phyloP scores from a whole-genome alignment of 225 moss, liverwort and hornwort species.

The Sphagnum contortum region DNA sequence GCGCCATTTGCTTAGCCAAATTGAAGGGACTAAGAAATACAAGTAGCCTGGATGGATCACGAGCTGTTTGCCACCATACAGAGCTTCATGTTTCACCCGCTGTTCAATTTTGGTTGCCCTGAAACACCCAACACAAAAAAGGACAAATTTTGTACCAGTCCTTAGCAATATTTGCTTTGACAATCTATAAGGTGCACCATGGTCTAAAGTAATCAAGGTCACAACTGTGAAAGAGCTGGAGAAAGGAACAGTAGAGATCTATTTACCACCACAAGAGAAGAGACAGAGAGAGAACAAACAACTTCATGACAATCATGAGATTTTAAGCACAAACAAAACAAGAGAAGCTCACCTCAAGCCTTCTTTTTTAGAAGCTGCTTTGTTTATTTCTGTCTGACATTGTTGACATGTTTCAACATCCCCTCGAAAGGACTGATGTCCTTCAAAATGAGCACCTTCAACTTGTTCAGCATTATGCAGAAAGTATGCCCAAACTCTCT shows the following conservation, averaged over 20 bases:
- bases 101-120: constrained; percentile 94
- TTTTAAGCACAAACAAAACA: no score
- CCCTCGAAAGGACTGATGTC: constrained; percentile 63
- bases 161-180: background rate
- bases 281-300: no score
- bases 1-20: constrained; percentile 88
- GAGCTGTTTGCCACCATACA: constrained; percentile 65
- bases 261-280: no score
- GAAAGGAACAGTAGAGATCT: no score
- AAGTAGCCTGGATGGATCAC: constrained; percentile 55
- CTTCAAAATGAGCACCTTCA: constrained; percentile 52
- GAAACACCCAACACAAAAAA: constrained; percentile 11
- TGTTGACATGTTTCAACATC: constrained; percentile 59
- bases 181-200: no score
- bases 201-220: no score
- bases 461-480: constrained; percentile 73
- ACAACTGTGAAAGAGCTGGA: no score
- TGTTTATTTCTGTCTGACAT: constrained; percentile 75
- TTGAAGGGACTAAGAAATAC: constrained; percentile 85
- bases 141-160: background rate
- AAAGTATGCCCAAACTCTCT: constrained; percentile 81
- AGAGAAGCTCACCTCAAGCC: constrained; percentile 54
- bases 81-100: constrained; percentile 82
- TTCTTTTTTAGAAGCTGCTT: constrained; percentile 78
- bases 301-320: no score